These are phyloP conservation scores for Colletotrichum sojae DNA, from an alignment of 2,329 filamentous ascomycete species.

Conservation along the genomic window DNA sequence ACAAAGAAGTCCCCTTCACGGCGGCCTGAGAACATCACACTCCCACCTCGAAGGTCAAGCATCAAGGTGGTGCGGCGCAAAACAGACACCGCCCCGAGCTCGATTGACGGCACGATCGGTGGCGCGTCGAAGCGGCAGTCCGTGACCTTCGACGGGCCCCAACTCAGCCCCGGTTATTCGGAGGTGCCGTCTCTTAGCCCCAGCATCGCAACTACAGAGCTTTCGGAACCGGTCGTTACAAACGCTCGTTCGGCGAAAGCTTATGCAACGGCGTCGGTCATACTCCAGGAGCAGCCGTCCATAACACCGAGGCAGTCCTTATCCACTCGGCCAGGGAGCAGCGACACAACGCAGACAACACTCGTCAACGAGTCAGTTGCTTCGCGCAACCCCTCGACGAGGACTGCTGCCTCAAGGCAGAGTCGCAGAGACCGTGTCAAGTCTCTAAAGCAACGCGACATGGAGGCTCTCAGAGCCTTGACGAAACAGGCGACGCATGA, in stretches of 20 bases:
- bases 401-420: conserved; percentile 42
- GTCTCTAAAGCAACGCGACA: conserved; percentile 57
- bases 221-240: conserved; percentile 49
- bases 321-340: conserved; percentile 29
- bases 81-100: conserved; percentile 1
- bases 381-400: conserved; percentile 34
- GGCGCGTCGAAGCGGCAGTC: conserved; percentile 29
- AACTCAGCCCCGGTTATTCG: conserved; percentile 36
- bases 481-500: conserved; percentile 43
- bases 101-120: conserved; percentile 33
- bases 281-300: conserved; percentile 42
- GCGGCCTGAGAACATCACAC: conserved; percentile 32
- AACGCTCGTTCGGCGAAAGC: conserved; percentile 51
- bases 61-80: conserved; percentile 10
- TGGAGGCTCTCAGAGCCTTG: conserved; percentile 50
- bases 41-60: conserved; percentile 20
- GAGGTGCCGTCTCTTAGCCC: conserved; percentile 48
- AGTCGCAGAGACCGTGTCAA: conserved; percentile 56
- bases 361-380: conserved; percentile 31
- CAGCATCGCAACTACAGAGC: conserved; percentile 50
- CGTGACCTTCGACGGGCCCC: conserved; percentile 17
- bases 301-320: conserved; percentile 33
- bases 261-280: conserved; percentile 47
- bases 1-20: conserved; percentile 1
- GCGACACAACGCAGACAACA: conserved; percentile 32